These are phyloP conservation scores for Atkinsonella hypoxylon DNA, from an alignment of 2,329 filamentous ascomycete species.

Conservation along the genomic window DNA sequence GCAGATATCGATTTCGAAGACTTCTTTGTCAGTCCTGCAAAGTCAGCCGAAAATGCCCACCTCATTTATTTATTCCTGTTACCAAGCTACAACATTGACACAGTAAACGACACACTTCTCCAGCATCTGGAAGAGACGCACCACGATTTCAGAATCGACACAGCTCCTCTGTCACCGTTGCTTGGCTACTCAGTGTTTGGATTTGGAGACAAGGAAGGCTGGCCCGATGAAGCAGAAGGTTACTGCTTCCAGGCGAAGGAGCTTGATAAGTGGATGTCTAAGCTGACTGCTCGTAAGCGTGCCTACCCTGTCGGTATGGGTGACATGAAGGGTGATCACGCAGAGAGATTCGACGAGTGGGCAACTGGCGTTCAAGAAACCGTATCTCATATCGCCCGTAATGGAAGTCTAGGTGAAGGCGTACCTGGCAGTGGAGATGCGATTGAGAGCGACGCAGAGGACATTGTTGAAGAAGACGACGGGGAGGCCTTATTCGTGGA, in stretches of 20 bases:
- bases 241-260: slow-evolving; percentile 90
- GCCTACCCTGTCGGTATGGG: slow-evolving; percentile 84
- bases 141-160: slow-evolving; percentile 93
- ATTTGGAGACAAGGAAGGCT: slow-evolving; percentile 81
- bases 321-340: slow-evolving; percentile 66
- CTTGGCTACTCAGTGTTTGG: slow-evolving; percentile 90
- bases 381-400: slow-evolving; percentile 50
- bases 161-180: slow-evolving; percentile 62
- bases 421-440: slow-evolving; percentile 73
- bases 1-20: slow-evolving; percentile 87
- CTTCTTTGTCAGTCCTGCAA: slow-evolving; percentile 72
- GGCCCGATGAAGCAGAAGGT: slow-evolving; percentile 81
- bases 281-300: slow-evolving; percentile 72
- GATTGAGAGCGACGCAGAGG: slow-evolving; percentile 73
- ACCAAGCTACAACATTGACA: slow-evolving; percentile 92
- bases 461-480: slow-evolving; percentile 46
- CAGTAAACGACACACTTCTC: slow-evolving; percentile 76
- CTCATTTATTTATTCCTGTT: slow-evolving; percentile 77
- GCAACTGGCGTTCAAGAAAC: slow-evolving; percentile 59
- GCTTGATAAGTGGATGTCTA: slow-evolving; percentile 95
- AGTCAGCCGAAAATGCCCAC: slow-evolving; percentile 40
- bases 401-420: slow-evolving; percentile 47
- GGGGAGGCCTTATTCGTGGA: slow-evolving; percentile 35
- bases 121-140: slow-evolving; percentile 85
- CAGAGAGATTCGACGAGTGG: slow-evolving; percentile 64